Conservation (phyloP, 78 protist species). For the slime mould (Dictyostelium discoideum) region DNA sequence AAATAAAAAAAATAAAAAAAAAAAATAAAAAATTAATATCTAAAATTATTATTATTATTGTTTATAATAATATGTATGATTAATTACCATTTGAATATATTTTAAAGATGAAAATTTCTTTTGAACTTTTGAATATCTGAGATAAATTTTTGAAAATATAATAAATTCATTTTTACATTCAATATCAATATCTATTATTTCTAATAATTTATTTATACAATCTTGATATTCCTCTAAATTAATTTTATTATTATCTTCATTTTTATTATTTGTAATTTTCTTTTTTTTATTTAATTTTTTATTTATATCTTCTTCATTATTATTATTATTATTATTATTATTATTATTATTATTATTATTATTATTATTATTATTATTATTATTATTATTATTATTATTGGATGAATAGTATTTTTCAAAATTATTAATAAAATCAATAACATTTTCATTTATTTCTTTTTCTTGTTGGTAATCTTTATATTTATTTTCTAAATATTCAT, state of each 20-base stretch:
- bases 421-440: not conserved
- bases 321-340: not conserved
- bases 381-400: not conserved
- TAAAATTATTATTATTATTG: not conserved
- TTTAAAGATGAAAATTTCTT: slow-evolving; percentile 9
- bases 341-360: no score
- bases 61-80: no score
- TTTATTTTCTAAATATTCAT: not conserved
- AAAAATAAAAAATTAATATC: not conserved
- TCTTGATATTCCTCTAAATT: not conserved
- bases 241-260: not conserved
- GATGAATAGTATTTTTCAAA: not conserved
- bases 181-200: not conserved
- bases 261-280: not conserved
- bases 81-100: not conserved
- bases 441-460: not conserved
- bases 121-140: slow-evolving; percentile 1
- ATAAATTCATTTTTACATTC: slow-evolving; percentile 12
- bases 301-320: not conserved
- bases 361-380: no score
- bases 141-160: not conserved
- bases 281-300: not conserved
- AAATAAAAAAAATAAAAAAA: no score
- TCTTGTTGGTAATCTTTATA: not conserved
- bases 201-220: not conserved